Conservation (phyloP, 805 yeast genomes). For the Saccharomyces eubayanus region DNA sequence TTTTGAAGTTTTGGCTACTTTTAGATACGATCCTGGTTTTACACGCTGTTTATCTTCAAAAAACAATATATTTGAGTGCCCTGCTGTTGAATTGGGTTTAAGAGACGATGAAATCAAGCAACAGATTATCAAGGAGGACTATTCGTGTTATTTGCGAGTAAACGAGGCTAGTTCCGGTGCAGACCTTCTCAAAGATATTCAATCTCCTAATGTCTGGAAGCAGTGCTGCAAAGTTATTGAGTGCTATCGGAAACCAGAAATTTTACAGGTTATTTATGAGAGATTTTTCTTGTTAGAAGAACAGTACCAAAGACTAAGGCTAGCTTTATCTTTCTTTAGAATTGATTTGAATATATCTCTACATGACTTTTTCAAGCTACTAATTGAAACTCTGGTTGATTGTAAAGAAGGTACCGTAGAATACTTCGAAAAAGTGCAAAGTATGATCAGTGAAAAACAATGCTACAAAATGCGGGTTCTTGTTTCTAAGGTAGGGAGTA, state of each 20-base stretch:
- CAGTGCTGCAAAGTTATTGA: not conserved
- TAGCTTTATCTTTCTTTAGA: constrained; percentile 47
- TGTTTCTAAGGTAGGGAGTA: constrained; percentile 32
- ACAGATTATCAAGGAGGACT: not conserved
- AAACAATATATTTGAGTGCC: not conserved
- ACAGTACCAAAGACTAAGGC: constrained; percentile 54
- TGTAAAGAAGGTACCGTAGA: constrained; percentile 6
- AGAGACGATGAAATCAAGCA: not conserved
- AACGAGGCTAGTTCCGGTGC: constrained; percentile 14
- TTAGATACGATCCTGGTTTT: constrained; percentile 65
- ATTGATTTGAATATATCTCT: constrained; percentile 39
- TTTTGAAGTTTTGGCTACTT: constrained; percentile 58
- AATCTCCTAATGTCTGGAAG: constrained; percentile 12
- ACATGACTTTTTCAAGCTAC: constrained; percentile 34
- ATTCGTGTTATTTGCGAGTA: not conserved
- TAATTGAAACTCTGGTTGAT: constrained; percentile 33
- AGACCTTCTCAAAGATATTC: constrained; percentile 22
- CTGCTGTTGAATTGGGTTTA: not conserved
- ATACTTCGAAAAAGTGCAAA: constrained; percentile 10
- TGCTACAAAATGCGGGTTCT: constrained; percentile 44
- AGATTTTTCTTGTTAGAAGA: constrained; percentile 54
- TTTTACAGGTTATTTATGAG: constrained; percentile 16
- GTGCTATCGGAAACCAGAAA: constrained; percentile 1
- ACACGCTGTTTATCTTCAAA: constrained; percentile 1
- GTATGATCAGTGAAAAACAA: constrained; percentile 21